A percentile compares a stretch with the other conserved stretches of the same genome.
phyloP scores from a whole-genome alignment of 2,329 filamentous ascomycete genomes.

The Talaromyces sp. region DNA sequence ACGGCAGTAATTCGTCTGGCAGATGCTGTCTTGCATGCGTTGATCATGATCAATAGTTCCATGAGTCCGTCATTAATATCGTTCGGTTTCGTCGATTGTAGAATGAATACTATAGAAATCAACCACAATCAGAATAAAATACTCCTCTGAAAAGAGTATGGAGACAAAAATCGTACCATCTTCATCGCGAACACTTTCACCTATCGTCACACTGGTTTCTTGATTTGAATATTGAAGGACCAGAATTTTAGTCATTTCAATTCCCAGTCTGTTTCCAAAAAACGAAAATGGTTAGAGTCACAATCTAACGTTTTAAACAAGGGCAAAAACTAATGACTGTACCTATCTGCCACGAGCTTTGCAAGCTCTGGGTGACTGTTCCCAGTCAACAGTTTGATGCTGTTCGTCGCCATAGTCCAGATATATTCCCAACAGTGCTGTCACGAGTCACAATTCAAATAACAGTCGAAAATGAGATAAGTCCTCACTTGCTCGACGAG shows the following conservation, averaged over 20 bases:
- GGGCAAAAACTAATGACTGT: constrained; percentile 23
- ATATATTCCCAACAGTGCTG: neutral
- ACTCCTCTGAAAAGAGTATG: constrained; percentile 1
- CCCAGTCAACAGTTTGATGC: constrained; percentile 68
- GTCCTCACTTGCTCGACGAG: neutral
- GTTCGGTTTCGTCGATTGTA: constrained; percentile 89
- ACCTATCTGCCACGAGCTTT: constrained; percentile 64
- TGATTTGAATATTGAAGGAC: constrained; percentile 64
- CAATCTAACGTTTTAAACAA: neutral
- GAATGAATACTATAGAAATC: constrained; percentile 67
- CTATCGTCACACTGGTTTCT: constrained; percentile 69
- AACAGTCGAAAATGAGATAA: neutral
- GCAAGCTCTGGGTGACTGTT: constrained; percentile 70
- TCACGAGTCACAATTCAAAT: neutral
- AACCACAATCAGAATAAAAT: constrained; percentile 7
- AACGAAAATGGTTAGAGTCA: constrained; percentile 5
- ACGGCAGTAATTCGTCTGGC: constrained; percentile 92
- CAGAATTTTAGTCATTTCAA: constrained; percentile 64
- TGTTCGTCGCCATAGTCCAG: constrained; percentile 58
- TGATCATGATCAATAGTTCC: constrained; percentile 98
- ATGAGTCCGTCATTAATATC: constrained; percentile 98
- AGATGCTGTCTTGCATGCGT: constrained; percentile 80
- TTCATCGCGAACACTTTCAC: constrained; percentile 93
- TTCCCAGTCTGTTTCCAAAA: constrained; percentile 50
- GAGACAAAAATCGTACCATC: constrained; percentile 57